Percentiles rank a stretch among this genome's conserved stretches.
These are phyloP conservation scores for Begonia peltatifolia DNA, from an alignment of 306 rosid genomes.

Conservation along the genomic window DNA sequence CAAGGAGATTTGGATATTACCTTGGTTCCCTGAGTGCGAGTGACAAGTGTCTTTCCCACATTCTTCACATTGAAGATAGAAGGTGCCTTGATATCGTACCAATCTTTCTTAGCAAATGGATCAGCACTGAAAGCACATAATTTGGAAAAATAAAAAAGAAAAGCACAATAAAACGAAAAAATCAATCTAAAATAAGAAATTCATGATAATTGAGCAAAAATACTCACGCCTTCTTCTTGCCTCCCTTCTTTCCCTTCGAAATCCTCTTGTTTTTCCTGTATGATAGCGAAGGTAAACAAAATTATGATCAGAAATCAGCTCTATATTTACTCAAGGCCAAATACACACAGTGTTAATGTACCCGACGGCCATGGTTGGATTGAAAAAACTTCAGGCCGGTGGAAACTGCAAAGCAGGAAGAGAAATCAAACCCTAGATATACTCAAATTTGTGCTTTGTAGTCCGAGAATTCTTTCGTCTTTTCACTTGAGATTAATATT, in stretches of 20 bases:
- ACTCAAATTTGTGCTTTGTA: no score
- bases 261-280: conserved; percentile 32
- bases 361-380: not conserved
- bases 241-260: conserved; percentile 35
- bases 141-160: not conserved
- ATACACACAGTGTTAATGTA: not conserved
- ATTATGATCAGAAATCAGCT: no score
- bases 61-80: conserved; percentile 14
- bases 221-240: conserved; percentile 35
- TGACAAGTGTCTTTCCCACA: conserved; percentile 26
- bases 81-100: conserved; percentile 28
- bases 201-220: no score
- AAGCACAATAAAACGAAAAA: no score
- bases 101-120: conserved; percentile 28
- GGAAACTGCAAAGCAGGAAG: no score
- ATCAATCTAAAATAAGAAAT: not conserved
- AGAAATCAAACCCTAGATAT: no score
- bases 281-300: not conserved
- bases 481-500: no score
- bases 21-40: conserved; percentile 37
- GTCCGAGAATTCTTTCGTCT: no score
- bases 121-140: conserved; percentile 14
- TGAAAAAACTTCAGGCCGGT: no score
- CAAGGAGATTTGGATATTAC: conserved; percentile 3
- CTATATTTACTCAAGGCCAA: not conserved